phyloP scores from a whole-genome alignment of 2,329 filamentous ascomycete genomes.

The Zasmidium angulare region DNA sequence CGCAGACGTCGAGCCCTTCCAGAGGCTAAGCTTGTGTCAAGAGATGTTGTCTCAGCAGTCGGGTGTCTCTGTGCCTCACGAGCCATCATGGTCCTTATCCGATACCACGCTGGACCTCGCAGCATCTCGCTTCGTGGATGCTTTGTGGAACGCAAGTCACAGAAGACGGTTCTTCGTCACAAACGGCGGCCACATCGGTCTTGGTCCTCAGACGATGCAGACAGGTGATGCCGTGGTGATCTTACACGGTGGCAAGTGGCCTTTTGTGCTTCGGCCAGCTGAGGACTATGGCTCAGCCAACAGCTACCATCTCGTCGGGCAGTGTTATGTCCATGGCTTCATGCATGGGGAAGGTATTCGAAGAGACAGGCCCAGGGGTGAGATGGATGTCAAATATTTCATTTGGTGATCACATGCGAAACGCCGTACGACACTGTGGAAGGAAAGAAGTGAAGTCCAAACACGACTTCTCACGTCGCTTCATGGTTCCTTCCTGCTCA shows the following conservation, averaged over 20 bases:
- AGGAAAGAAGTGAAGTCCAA: too few relatives aligned
- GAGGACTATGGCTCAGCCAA: background rate
- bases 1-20: too few relatives aligned
- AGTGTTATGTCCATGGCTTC: background rate
- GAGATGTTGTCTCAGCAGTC: too few relatives aligned
- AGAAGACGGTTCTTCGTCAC: background rate
- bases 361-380: background rate
- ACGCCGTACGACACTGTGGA: too few relatives aligned
- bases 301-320: background rate
- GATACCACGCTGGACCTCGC: background rate
- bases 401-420: background rate
- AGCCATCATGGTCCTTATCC: background rate
- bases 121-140: background rate
- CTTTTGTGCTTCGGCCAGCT: background rate
- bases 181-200: background rate
- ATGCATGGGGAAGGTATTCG: background rate
- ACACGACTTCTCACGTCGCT: too few relatives aligned
- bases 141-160: background rate
- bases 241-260: background rate
- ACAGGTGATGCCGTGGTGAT: background rate
- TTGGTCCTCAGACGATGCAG: background rate
- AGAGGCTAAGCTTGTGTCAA: too few relatives aligned
- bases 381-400: background rate
- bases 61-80: too few relatives aligned
- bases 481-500: too few relatives aligned